phyloP scores from a whole-genome alignment of 1,284 basidiomycete species.

The Ganoderma lingzhi region DNA sequence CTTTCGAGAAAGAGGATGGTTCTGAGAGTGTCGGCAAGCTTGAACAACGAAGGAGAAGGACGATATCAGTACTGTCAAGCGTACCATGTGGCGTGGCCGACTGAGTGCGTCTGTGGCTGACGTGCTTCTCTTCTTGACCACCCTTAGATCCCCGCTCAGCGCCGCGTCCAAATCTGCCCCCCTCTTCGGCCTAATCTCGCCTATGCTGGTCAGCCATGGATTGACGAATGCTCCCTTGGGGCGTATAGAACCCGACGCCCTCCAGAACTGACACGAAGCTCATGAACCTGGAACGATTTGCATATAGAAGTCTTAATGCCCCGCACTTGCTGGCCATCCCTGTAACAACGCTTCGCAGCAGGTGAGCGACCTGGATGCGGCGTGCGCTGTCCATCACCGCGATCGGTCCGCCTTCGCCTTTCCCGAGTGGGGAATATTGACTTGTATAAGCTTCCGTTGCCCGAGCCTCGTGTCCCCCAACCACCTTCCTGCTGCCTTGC shows the following conservation, averaged over 20 bases:
- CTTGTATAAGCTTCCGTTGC: not conserved
- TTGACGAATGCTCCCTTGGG: not conserved
- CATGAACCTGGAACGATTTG: not conserved
- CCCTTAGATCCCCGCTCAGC: not conserved
- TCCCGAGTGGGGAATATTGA: conserved; percentile 1
- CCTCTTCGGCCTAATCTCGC: conserved; percentile 4
- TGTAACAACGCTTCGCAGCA: not conserved
- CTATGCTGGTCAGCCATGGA: not conserved
- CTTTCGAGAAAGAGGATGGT: too few relatives aligned
- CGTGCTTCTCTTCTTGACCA: conserved; percentile 1
- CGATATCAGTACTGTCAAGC: not conserved
- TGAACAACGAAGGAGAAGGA: not conserved
- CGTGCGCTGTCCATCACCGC: conserved; percentile 1
- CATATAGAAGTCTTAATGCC: not conserved
- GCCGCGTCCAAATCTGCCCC: not conserved
- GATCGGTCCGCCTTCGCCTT: conserved; percentile 5
- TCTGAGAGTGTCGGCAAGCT: too few relatives aligned
- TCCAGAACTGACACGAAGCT: not conserved
- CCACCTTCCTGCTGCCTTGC: conserved; percentile 3
- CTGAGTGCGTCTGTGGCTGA: conserved; percentile 1
- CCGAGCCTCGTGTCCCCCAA: conserved; percentile 2
- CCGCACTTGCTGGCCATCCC: not conserved
- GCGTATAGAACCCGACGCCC: conserved; percentile 1
- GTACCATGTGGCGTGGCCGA: not conserved
- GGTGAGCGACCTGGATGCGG: not conserved